A percentile compares a stretch with the other conserved stretches of the same genome.
Conservation (phyloP, 768 basidiomycete species). For the Kwoniella sp. region DNA sequence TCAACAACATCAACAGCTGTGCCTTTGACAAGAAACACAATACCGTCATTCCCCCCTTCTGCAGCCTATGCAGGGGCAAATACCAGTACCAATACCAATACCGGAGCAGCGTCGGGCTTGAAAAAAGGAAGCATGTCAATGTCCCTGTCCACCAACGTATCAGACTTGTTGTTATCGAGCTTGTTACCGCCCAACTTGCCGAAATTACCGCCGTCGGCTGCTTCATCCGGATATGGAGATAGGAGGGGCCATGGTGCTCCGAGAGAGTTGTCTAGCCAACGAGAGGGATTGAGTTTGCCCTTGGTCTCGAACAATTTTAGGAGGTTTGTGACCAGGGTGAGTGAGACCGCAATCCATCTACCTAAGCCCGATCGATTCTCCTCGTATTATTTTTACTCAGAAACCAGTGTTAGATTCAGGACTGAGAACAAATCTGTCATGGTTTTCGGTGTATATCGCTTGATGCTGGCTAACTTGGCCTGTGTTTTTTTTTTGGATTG, state of each 20-base stretch:
- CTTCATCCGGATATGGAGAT: background rate
- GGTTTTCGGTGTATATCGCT: too few relatives aligned
- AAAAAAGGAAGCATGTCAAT: slow-evolving; percentile 26
- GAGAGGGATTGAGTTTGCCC: slow-evolving; percentile 69
- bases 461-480: background rate
- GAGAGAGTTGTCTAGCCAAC: slow-evolving; percentile 46
- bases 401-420: background rate
- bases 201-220: slow-evolving; percentile 29
- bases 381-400: too few relatives aligned
- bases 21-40: slow-evolving; percentile 33
- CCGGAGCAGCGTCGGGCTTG: background rate
- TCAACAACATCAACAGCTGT: background rate
- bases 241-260: slow-evolving; percentile 23
- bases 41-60: slow-evolving; percentile 56
- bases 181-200: slow-evolving; percentile 48
- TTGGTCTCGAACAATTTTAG: slow-evolving; percentile 78
- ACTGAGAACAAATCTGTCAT: background rate
- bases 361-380: too few relatives aligned
- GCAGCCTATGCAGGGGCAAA: slow-evolving; percentile 6
- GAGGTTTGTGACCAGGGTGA: slow-evolving; percentile 68
- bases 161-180: slow-evolving; percentile 52
- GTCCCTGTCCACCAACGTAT: slow-evolving; percentile 39
- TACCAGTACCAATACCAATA: background rate
- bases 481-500: too few relatives aligned
- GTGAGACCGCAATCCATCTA: too few relatives aligned